Conservation (phyloP, 2,329 filamentous ascomycete genomes). For the Aspergillus chevalieri region DNA sequence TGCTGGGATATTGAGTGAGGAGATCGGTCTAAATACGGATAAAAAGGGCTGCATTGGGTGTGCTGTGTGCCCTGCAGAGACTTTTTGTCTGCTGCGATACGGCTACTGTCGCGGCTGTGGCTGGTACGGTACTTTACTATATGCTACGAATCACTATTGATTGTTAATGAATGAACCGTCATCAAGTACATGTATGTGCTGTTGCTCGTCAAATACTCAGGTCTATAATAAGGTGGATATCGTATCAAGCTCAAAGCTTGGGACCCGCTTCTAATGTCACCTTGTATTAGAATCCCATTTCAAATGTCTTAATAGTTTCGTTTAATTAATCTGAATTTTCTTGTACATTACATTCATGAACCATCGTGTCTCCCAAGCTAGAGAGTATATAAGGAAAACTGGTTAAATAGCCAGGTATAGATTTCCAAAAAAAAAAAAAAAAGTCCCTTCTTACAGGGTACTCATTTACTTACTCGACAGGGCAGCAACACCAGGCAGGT, state of each 20-base stretch:
- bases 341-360: slow-evolving; percentile 34
- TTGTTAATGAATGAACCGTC: neutral
- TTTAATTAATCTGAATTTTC: slow-evolving; percentile 19
- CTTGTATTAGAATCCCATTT: slow-evolving; percentile 17
- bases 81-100: no score
- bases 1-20: neutral
- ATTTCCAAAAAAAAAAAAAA: neutral
- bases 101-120: no score
- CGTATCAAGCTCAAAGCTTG: slow-evolving; percentile 18
- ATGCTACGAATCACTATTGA: slow-evolving; percentile 1
- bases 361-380: neutral
- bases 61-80: no score
- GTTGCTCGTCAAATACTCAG: neutral
- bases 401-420: neutral
- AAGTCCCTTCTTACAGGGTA: neutral
- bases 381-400: neutral
- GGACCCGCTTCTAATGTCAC: slow-evolving; percentile 22
- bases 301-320: slow-evolving; percentile 10
- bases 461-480: slow-evolving; percentile 65
- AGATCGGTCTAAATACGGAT: neutral
- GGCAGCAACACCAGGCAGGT: slow-evolving; percentile 84
- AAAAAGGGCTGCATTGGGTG: neutral
- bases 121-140: neutral
- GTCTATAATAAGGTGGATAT: neutral
- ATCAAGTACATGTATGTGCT: neutral